Conservation (phyloP, 176 grass and related monocot genomes). For the Triticum monococcum region DNA sequence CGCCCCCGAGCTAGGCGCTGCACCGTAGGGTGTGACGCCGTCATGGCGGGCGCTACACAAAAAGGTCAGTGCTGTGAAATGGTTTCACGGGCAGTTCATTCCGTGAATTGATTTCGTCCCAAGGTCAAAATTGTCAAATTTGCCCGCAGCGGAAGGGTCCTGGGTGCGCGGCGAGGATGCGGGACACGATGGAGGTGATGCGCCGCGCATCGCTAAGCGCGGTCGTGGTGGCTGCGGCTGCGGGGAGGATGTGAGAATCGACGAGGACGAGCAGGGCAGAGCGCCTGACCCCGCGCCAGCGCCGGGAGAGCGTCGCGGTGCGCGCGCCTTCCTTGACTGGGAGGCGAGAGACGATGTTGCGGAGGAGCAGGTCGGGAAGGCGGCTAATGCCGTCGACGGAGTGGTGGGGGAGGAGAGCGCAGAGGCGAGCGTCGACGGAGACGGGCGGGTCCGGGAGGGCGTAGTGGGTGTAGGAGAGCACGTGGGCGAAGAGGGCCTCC, state of each 20-base stretch:
- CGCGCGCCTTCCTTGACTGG: not conserved
- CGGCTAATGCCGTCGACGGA: not conserved
- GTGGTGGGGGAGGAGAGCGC: not conserved
- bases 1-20: too few relatives aligned
- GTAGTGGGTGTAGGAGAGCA: not conserved
- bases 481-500: not conserved
- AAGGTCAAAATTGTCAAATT: too few relatives aligned
- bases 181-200: not conserved
- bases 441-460: not conserved
- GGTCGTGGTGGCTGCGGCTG: not conserved
- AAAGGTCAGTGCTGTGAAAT: too few relatives aligned
- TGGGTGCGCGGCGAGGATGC: not conserved
- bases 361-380: not conserved
- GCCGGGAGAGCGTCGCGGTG: not conserved
- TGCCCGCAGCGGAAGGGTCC: not conserved
- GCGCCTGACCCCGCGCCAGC: not conserved
- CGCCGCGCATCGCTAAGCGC: not conserved
- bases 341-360: not conserved
- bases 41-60: too few relatives aligned
- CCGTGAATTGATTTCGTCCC: too few relatives aligned
- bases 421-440: not conserved
- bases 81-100: too few relatives aligned
- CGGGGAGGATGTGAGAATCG: not conserved
- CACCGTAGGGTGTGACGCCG: too few relatives aligned
- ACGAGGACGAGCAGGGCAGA: conserved; percentile 1